Evolutionary conservation across 1,139 yeast genomes (phyloP), one percentile per base, ranked within the genome.

Genomic region (Debaryomyces sp.): DNA sequence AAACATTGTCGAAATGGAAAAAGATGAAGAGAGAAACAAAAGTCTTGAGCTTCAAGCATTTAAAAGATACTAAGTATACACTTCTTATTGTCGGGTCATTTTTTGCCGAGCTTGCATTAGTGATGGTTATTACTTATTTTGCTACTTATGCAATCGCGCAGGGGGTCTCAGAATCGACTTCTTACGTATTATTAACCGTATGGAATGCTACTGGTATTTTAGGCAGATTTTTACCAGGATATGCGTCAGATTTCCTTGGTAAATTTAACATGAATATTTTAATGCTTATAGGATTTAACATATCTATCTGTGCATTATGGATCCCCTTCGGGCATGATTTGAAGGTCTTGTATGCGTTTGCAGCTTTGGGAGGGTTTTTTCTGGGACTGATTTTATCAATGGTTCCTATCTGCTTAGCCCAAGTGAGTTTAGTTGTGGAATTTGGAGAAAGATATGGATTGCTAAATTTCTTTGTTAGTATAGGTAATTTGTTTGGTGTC

Each of bases 31-130:
- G 38, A 15, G 41, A 39, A 13, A 22, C 47, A 9, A 47, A 27
- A 29, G 32, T 43, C 10, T 43, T 57, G 15, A 50, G 45, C 18
- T 47, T 45, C 33, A 29, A 43, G 9, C 48, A 46, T 13, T 40
- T 52, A 23, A 48, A 47, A 41, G 70, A 66, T 48, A 27, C 46
- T 6, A 59, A 58, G 37, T 66, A 60, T 44, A 51, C 54, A 4
- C 62, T 60, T 35, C 55, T 71, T n/a, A 66, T 68, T 0, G 55
- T 57, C 10, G 78, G 77, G 0, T 72, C 68, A 3, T 70, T 82
- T 12, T 70, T 80, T 47, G 74, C 82, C 10, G 94, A 87, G 58
- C 70, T 82, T 41, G 74, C 87, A 2, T 65, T 85, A 35, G 71
- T 85, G 33, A 68, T 80, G 37, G 68, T 80, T 6, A 65, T 77